Evolutionary conservation across 371 early-diverging fungal genomes (phyloP).

Genomic region (Dinochytrium kinnereticum): DNA sequence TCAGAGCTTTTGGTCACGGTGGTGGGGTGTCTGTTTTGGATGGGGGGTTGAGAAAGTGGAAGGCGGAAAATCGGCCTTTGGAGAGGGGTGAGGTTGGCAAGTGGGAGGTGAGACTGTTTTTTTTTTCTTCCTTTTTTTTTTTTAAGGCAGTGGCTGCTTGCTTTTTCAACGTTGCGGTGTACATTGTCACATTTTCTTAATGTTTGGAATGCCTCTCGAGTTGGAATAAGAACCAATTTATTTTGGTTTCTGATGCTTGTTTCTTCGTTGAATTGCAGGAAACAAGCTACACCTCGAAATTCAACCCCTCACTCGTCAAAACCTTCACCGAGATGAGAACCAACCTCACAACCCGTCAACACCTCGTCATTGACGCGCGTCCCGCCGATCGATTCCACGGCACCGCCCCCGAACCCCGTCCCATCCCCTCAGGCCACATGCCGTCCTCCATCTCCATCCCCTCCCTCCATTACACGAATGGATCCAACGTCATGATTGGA

Average conservation of each 20-base stretch:
- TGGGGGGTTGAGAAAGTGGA: conserved; percentile 88
- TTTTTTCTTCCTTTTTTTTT: background rate
- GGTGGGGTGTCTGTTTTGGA: conserved; percentile 79
- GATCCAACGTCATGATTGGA: conserved; percentile 38
- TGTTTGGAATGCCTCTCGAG: too few species aligned
- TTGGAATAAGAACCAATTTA: too few species aligned
- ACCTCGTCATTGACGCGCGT: conserved; percentile 82
- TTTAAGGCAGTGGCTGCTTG: too few species aligned
- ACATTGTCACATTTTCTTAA: too few species aligned
- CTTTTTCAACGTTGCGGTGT: too few species aligned
- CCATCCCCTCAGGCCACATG: conserved; percentile 88
- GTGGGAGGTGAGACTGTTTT: conserved; percentile 6
- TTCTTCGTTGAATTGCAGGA: too few species aligned
- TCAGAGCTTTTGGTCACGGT: conserved; percentile 82
- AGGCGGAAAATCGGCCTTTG: conserved; percentile 56
- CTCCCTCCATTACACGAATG: conserved; percentile 26
- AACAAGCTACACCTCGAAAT: conserved; percentile 52
- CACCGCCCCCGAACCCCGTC: conserved; percentile 81
- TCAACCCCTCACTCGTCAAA: conserved; percentile 59
- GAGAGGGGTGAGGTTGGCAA: conserved; percentile 35
- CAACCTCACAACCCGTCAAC: conserved; percentile 49
- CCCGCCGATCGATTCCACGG: conserved; percentile 72
- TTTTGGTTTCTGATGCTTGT: too few species aligned
- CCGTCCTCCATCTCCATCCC: conserved; percentile 71
- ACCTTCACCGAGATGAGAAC: conserved; percentile 61